phyloP scores from a whole-genome alignment of 805 yeast genomes.

The Spathaspora hagerdaliae region DNA sequence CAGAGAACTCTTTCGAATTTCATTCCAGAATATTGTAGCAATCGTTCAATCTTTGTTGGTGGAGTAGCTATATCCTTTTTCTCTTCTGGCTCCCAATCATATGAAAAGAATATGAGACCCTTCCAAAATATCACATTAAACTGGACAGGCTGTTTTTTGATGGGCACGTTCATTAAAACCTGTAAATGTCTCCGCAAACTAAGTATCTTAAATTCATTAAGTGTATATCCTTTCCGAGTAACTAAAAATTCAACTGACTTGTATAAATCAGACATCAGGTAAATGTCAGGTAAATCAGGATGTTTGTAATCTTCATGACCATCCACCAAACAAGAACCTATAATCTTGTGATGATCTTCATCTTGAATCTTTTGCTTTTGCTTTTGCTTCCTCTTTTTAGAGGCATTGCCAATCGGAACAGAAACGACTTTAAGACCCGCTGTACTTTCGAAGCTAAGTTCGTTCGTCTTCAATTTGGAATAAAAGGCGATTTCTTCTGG shows the following conservation, averaged over 20 bases:
- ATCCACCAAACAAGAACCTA: slow-evolving; percentile 16
- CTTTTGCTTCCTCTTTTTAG: neutral
- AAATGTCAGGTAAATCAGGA: slow-evolving; percentile 9
- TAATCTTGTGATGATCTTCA: slow-evolving; percentile 1
- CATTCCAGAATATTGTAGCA: slow-evolving; percentile 18
- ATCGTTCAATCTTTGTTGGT: neutral
- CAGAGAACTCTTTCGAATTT: slow-evolving; percentile 16
- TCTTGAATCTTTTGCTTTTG: neutral
- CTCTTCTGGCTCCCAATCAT: slow-evolving; percentile 14
- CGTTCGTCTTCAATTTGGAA: slow-evolving; percentile 39
- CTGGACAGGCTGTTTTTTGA: slow-evolving; percentile 8
- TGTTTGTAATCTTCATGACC: slow-evolving; percentile 13
- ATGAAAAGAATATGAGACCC: slow-evolving; percentile 14
- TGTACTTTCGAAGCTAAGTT: slow-evolving; percentile 10
- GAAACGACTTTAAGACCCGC: slow-evolving; percentile 7
- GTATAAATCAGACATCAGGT: slow-evolving; percentile 13
- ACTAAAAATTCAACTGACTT: slow-evolving; percentile 9
- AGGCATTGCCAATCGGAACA: slow-evolving; percentile 4
- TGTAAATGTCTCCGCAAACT: slow-evolving; percentile 17
- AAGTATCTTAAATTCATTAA: slow-evolving; percentile 9
- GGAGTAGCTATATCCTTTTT: neutral
- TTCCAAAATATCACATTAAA: slow-evolving; percentile 17
- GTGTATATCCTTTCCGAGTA: slow-evolving; percentile 1
- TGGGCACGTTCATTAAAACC: slow-evolving; percentile 16
- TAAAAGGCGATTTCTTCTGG: slow-evolving; percentile 26